Evolutionary conservation across 2,329 filamentous ascomycete species (phyloP), one percentile per base, ranked within the genome.

Genomic region (Pseudogymnoascus sp.): DNA sequence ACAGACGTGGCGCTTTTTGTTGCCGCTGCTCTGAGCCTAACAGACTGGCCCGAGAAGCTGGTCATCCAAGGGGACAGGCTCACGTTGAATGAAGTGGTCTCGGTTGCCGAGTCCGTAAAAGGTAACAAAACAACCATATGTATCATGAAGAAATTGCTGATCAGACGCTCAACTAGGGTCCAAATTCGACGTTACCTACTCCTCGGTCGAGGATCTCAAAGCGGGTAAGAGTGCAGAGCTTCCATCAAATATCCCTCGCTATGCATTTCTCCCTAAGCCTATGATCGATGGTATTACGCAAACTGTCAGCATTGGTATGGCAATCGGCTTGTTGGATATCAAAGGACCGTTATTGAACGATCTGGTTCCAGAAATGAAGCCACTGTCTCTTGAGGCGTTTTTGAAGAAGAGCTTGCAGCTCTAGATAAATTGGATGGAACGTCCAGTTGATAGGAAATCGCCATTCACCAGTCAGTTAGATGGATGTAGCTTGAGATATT

Each of bases 101-200:
- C 21, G 2, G 16, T 72, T 2, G 69, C 68, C 3, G 67, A 72
- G 37, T 61, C 66, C 16, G 64, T 61, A 6, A 56, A 62, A 44
- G 69, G 71, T 67, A 61, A 21, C 26, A 4, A 33, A 19, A 33
- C 10, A 33, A 33, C 29, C 5, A 4, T 33, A 56, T 19, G 3
- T 13, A 8, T 4, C n/a, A 14, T 4, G 5, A 56, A 13, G 6
- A 33, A 2, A 7, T 19, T 56, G 26, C 50, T 56, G 5, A 42
- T 59, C 14, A 29, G 44, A 61, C 61, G 63, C 63, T 59, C 61
- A 44, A 61, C n/a, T 61, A 62, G 65, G 64, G 29, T 38, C 62
- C 42, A 64, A 66, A 42, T 72, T 70, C 56, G 66, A 64, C 53
- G 68, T 71, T 65, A 64, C 66, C 59, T 71, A 71, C 67, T 70